Evolutionary conservation across 176 grass and related monocot species (phyloP).

Genomic region (Areca catechu): DNA sequence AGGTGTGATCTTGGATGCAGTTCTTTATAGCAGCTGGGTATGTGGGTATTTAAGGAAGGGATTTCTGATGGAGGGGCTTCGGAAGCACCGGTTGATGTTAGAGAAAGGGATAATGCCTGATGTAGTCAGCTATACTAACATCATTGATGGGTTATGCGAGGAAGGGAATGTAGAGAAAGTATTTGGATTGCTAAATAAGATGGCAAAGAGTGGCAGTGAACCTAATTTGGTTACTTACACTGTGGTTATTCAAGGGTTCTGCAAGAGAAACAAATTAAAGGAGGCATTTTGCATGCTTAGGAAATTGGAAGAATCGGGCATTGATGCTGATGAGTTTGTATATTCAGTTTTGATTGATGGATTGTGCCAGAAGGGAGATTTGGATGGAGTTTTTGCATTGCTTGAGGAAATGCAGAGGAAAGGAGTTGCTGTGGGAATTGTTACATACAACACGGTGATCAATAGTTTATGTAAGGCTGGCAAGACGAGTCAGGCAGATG

Average conservation of each 20-base stretch:
- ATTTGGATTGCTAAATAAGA: slow-evolving; percentile 51
- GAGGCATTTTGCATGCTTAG: slow-evolving; percentile 45
- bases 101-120: slow-evolving; percentile 43
- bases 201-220: slow-evolving; percentile 27
- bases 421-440: slow-evolving; percentile 33
- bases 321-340: slow-evolving; percentile 50
- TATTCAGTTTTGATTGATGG: slow-evolving; percentile 61
- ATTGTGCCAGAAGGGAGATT: slow-evolving; percentile 46
- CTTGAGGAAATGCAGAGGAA: slow-evolving; percentile 54
- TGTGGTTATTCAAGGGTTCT: slow-evolving; percentile 55
- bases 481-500: slow-evolving; percentile 33
- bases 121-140: slow-evolving; percentile 54
- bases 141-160: slow-evolving; percentile 59
- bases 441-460: slow-evolving; percentile 57
- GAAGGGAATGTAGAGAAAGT: slow-evolving; percentile 71
- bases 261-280: slow-evolving; percentile 57
- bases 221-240: slow-evolving; percentile 77
- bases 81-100: slow-evolving; percentile 39
- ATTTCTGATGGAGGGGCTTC: slow-evolving; percentile 48
- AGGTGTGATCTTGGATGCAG: slow-evolving; percentile 29
- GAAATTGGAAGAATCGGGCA: slow-evolving; percentile 44
- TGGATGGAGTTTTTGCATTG: slow-evolving; percentile 46
- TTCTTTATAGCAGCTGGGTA: slow-evolving; percentile 50
- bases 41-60: slow-evolving; percentile 42
- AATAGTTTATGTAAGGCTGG: slow-evolving; percentile 77